These are phyloP conservation scores for Phialophora chinensis DNA, from an alignment of 2,329 filamentous ascomycete genomes.

Conservation along the genomic window DNA sequence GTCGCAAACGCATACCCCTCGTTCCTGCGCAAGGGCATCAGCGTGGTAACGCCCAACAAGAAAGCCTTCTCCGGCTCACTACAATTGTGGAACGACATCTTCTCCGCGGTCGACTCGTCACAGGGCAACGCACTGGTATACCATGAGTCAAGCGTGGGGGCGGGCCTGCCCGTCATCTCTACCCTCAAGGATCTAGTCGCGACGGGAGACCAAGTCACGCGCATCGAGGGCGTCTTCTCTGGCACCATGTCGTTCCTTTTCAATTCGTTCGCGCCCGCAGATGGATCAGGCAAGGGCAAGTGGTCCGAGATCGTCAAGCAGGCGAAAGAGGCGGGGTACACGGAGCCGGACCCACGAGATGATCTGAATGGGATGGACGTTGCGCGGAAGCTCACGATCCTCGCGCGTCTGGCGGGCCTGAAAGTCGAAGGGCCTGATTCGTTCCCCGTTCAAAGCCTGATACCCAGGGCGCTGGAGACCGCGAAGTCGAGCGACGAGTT, in stretches of 20 bases:
- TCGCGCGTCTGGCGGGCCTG: slow-evolving; percentile 83
- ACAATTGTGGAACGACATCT: slow-evolving; percentile 86
- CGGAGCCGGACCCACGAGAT: slow-evolving; percentile 84
- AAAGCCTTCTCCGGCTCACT: slow-evolving; percentile 90
- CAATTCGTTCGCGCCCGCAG: slow-evolving; percentile 90
- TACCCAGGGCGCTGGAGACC: slow-evolving; percentile 83
- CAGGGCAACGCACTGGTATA: slow-evolving; percentile 74
- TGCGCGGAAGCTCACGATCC: slow-evolving; percentile 93
- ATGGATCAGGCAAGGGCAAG: slow-evolving; percentile 70
- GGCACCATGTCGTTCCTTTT: slow-evolving; percentile 98
- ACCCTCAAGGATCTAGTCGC: slow-evolving; percentile 93
- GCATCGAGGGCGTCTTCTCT: slow-evolving; percentile 96
- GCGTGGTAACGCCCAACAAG: slow-evolving; percentile 96
- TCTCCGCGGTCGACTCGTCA: slow-evolving; percentile 67
- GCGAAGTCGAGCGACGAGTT: slow-evolving; percentile 83
- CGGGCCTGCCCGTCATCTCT: slow-evolving; percentile 89
- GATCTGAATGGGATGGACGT: slow-evolving; percentile 89
- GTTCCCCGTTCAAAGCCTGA: slow-evolving; percentile 93
- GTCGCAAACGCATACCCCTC: slow-evolving; percentile 82
- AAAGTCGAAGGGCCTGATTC: slow-evolving; percentile 80
- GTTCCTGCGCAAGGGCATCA: slow-evolving; percentile 81
- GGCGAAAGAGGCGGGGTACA: slow-evolving; percentile 92
- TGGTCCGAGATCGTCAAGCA: slow-evolving; percentile 93
- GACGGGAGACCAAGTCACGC: slow-evolving; percentile 88
- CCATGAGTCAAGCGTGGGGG: slow-evolving; percentile 94